A percentile compares a stretch with the other conserved stretches of the same genome.
These are phyloP conservation scores for Acanthamoeba divionensis DNA, from an alignment of 208 protist genomes.

Conservation along the genomic window DNA sequence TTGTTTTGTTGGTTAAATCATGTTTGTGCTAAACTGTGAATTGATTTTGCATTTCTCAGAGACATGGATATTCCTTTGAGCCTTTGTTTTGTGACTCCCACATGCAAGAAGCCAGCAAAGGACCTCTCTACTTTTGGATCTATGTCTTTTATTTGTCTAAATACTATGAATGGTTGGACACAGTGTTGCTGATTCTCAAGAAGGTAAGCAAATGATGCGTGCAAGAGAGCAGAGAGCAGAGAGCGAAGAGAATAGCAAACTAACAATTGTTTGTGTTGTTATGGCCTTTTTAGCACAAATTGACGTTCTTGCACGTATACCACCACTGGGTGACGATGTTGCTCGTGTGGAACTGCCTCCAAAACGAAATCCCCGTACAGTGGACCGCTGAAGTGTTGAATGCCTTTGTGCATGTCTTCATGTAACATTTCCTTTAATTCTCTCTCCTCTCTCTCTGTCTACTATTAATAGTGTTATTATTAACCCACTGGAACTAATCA, in stretches of 20 bases:
- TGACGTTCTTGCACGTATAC: slow-evolving; percentile 66
- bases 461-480: too few relatives aligned
- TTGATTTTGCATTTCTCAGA: not conserved
- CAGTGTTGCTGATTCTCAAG: slow-evolving; percentile 62
- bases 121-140: slow-evolving; percentile 46
- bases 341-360: slow-evolving; percentile 32
- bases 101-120: slow-evolving; percentile 14
- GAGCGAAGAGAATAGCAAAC: not conserved
- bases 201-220: not conserved
- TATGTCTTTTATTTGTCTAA: slow-evolving; percentile 54
- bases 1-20: not conserved
- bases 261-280: not conserved
- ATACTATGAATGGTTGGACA: slow-evolving; percentile 69
- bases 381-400: slow-evolving; percentile 37
- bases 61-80: not conserved
- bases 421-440: not conserved
- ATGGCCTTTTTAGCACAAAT: not conserved
- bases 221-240: not conserved
- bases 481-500: not conserved
- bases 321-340: slow-evolving; percentile 58
- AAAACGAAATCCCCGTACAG: slow-evolving; percentile 38
- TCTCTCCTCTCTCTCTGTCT: not conserved
- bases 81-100: slow-evolving; percentile 11
- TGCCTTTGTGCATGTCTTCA: slow-evolving; percentile 53
- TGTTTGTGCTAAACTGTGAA: not conserved